A percentile compares a stretch with the other conserved stretches of the same genome.
Conservation (phyloP, 768 basidiomycete species). For the Suillus variegatus region DNA sequence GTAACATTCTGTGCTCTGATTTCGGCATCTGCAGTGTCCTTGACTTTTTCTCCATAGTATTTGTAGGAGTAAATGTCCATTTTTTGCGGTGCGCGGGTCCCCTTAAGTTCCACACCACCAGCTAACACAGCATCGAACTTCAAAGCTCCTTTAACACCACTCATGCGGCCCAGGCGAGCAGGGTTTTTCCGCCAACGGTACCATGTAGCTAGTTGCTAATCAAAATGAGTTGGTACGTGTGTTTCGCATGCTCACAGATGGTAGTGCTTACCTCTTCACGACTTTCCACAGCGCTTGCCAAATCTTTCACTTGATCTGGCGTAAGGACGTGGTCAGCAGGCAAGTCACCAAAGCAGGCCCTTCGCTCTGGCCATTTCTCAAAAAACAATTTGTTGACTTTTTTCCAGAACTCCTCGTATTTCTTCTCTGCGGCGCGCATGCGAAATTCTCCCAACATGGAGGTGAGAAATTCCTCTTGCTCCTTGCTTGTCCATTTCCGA, state of each 20-base stretch:
- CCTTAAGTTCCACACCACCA: not conserved
- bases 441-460: not conserved
- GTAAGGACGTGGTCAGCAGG: not conserved
- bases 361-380: not conserved
- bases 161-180: not conserved
- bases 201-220: not conserved
- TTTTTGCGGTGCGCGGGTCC: not conserved
- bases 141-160: not conserved
- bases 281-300: not conserved
- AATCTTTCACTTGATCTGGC: not conserved
- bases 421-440: not conserved
- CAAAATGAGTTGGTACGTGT: not conserved
- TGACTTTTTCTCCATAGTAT: not conserved
- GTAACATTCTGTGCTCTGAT: not conserved
- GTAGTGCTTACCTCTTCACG: not conserved
- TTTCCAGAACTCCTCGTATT: not conserved
- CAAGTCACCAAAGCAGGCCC: not conserved
- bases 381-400: not conserved
- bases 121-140: not conserved
- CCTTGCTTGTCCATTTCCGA: not conserved
- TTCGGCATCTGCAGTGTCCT: not conserved
- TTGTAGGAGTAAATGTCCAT: not conserved
- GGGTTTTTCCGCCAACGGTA: not conserved
- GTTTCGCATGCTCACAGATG: not conserved
- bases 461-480: not conserved